Evolutionary conservation across 2,329 filamentous ascomycete species (phyloP).

Genomic region (Apiospora aurea): DNA sequence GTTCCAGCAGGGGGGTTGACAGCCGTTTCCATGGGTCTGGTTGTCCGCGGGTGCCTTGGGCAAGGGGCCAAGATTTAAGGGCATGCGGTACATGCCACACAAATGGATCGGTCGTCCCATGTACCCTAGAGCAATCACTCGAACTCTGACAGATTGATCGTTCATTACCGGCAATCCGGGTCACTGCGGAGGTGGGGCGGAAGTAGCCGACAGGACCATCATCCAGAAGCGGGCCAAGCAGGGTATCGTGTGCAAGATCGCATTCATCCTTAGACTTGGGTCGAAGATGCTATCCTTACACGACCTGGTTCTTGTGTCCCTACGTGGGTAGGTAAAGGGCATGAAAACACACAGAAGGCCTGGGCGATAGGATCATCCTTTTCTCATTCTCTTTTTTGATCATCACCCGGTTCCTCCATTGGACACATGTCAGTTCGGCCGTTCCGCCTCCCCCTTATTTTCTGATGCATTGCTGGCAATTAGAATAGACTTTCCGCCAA

Average conservation of each 20-base stretch:
- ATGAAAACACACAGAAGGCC: not conserved
- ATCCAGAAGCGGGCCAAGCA: not conserved
- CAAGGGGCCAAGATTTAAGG: not conserved
- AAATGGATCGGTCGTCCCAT: not conserved
- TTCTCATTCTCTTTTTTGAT: not conserved
- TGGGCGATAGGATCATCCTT: rapidly evolving
- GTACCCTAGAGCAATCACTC: not conserved
- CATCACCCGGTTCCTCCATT: not conserved
- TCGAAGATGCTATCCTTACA: not conserved
- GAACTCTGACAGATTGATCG: not conserved
- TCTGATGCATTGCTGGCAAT: not conserved
- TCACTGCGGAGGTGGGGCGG: not conserved
- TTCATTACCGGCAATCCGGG: not conserved
- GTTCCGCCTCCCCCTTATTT: not conserved
- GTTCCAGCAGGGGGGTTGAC: not conserved
- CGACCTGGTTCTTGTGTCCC: not conserved
- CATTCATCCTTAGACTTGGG: not conserved
- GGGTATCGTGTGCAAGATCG: not conserved
- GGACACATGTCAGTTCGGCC: not conserved
- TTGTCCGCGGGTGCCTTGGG: not conserved
- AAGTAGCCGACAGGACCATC: not conserved
- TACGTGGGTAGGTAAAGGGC: not conserved
- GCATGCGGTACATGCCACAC: too few species aligned
- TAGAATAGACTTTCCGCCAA: not conserved
- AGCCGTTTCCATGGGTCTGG: not conserved